Percentiles rank a stretch among this genome's conserved stretches.
Evolutionary conservation across 2,329 filamentous ascomycete genomes (phyloP).

Genomic region (Hypoxylon sp.): DNA sequence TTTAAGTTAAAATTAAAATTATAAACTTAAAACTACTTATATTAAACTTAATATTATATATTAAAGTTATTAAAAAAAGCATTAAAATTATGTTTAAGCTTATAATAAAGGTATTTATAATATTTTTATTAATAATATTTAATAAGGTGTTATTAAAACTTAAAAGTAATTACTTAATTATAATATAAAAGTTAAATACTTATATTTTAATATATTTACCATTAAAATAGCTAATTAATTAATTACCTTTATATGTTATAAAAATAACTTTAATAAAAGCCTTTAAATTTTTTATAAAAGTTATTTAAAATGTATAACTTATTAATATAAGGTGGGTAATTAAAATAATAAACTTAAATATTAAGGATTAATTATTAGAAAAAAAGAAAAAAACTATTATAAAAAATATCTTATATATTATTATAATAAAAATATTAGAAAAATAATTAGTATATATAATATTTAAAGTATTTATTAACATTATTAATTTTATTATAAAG

Average conservation of each 20-base stretch:
- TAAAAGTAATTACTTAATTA: constrained; percentile 2
- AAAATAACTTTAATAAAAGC: neutral
- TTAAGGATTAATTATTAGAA: constrained; percentile 17
- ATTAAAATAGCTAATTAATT: constrained; percentile 8
- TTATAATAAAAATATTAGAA: neutral
- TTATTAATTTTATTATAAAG: constrained; percentile 13
- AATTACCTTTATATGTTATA: neutral
- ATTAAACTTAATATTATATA: neutral
- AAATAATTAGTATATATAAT: constrained; percentile 7
- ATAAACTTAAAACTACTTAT: neutral
- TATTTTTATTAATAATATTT: constrained; percentile 10
- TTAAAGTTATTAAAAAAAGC: neutral
- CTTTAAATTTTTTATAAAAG: no score
- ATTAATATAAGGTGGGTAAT: constrained; percentile 12
- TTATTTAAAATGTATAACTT: constrained; percentile 8
- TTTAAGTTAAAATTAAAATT: constrained; percentile 14
- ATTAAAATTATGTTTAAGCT: constrained; percentile 11
- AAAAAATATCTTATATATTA: constrained; percentile 12
- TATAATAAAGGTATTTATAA: constrained; percentile 7
- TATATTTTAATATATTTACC: constrained; percentile 11
- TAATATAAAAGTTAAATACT: neutral
- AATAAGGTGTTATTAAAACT: constrained; percentile 4
- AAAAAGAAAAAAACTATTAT: constrained; percentile 10
- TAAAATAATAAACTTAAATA: constrained; percentile 14
- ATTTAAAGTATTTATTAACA: constrained; percentile 18